phyloP scores from a whole-genome alignment of 2,329 filamentous ascomycete species.

The Diaporthe destruens region DNA sequence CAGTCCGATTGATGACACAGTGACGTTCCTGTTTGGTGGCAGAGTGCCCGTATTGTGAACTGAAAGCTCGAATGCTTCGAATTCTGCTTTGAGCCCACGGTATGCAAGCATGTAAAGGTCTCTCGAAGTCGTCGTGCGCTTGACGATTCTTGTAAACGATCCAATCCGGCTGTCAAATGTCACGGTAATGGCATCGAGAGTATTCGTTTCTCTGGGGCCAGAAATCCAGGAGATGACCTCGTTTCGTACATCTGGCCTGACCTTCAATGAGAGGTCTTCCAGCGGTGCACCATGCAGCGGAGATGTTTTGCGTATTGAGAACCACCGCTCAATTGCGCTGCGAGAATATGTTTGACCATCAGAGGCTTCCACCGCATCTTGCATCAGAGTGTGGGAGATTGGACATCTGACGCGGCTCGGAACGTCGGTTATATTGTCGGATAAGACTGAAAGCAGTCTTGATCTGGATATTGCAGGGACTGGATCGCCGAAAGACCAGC shows the following conservation, averaged over 20 bases:
- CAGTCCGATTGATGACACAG: neutral
- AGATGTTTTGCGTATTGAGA: constrained; percentile 3
- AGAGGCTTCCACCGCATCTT: constrained; percentile 27
- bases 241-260: neutral
- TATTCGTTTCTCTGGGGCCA: neutral
- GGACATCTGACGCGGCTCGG: constrained; percentile 27
- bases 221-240: constrained; percentile 3
- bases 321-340: constrained; percentile 20
- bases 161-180: constrained; percentile 25
- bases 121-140: neutral
- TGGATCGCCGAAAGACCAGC: constrained; percentile 27
- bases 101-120: constrained; percentile 26
- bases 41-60: neutral
- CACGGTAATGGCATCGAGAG: constrained; percentile 7
- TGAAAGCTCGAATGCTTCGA: constrained; percentile 17
- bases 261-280: neutral
- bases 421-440: constrained; percentile 5
- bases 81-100: constrained; percentile 15
- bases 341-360: constrained; percentile 18
- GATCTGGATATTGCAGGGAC: neutral
- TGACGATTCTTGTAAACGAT: constrained; percentile 11
- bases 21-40: neutral
- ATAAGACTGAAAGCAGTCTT: neutral
- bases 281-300: constrained; percentile 22
- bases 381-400: constrained; percentile 27